Base-by-base conservation (phyloP, 176 grass and related monocot genomes). In the Secale cereale region DNA sequence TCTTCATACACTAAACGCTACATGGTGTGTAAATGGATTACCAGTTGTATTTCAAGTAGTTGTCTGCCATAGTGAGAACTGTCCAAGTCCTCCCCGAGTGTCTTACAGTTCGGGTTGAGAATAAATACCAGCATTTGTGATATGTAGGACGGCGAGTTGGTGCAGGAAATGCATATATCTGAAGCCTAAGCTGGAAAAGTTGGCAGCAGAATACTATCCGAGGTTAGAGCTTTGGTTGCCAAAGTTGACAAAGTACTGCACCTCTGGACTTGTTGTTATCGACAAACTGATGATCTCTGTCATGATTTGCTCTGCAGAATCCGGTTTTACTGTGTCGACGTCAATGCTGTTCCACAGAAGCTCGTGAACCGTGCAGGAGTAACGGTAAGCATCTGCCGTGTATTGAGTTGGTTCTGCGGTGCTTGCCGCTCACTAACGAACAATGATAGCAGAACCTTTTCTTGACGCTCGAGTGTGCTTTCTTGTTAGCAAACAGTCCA, bases 121-220 rank as follows among this genome's bases (percentile, higher is more conserved):
- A 80, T 61, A 79, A 15, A 66, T 20, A 23, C 17, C 54, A 66
- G 2, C 46, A 17, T 33, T 78, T 73, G 69, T 57, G 39, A 37
- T 63, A 59, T 91, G 77, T 61, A 99, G 97, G 97, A 92, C 85
- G 86, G 97, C 97, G 13, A 92, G 86, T 65, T 96, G 93, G 97
- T 99, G 97, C 72, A 99, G 97, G 85, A 99, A 99, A 87, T 99
- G 97, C 62, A 99, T 96, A 88, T 96, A 94, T 87, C 85, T 99
- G 90, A 99, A 96, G 88, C 97, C 97, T 59, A 99, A 99, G 87
- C 79, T 99, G 78, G 91, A 99, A 82, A 99, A 96, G 63, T 80
- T 99, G 82, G 93, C 93, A 70, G 91, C 91, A 10, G 91, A 94
- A 65, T 99, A 92, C 81, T 89, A 96, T 87, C 90, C 88, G 87